Evolutionary conservation across 1,139 yeast species (phyloP).

Genomic region (Yamadazyma diddensiae): DNA sequence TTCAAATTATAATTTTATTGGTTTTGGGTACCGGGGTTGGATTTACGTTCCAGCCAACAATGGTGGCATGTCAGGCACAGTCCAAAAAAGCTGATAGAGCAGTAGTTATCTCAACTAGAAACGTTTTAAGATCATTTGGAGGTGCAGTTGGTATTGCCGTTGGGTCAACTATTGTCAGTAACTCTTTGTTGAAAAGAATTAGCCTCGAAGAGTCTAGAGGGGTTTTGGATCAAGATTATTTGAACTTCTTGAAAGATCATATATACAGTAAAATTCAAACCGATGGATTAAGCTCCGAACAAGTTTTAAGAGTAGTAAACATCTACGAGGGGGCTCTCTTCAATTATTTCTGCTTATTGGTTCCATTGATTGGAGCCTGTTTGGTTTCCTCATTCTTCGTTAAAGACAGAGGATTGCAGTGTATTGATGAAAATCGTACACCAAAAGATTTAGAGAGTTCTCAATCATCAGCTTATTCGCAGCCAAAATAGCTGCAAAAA

Average conservation of each 20-base stretch:
- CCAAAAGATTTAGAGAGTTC: slow-evolving; percentile 9
- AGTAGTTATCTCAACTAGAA: slow-evolving; percentile 53
- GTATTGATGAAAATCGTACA: slow-evolving; percentile 28
- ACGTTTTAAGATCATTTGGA: slow-evolving; percentile 53
- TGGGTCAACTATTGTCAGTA: slow-evolving; percentile 26
- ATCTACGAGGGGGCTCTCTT: slow-evolving; percentile 36
- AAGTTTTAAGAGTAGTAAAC: slow-evolving; percentile 21
- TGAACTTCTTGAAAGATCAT: slow-evolving; percentile 17
- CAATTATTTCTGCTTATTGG: slow-evolving; percentile 36
- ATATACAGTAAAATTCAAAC: slow-evolving; percentile 19
- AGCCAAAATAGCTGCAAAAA: too few species aligned
- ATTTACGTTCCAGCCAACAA: slow-evolving; percentile 35
- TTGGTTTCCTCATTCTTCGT: slow-evolving; percentile 33
- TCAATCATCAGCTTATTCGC: slow-evolving; percentile 6
- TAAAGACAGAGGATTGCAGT: slow-evolving; percentile 40
- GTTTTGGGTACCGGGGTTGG: slow-evolving; percentile 48
- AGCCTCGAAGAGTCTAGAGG: slow-evolving; percentile 3
- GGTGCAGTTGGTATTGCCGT: slow-evolving; percentile 42
- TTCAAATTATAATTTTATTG: slow-evolving; percentile 33
- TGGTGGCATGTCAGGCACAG: slow-evolving; percentile 57
- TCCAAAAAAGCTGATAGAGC: slow-evolving; percentile 51
- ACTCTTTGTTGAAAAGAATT: slow-evolving; percentile 16
- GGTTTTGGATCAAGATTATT: slow-evolving; percentile 13
- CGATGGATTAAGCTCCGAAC: slow-evolving; percentile 16
- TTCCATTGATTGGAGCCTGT: slow-evolving; percentile 43